These are phyloP conservation scores for Fusarium udum DNA, from an alignment of 2,329 filamentous ascomycete species.

Conservation along the genomic window DNA sequence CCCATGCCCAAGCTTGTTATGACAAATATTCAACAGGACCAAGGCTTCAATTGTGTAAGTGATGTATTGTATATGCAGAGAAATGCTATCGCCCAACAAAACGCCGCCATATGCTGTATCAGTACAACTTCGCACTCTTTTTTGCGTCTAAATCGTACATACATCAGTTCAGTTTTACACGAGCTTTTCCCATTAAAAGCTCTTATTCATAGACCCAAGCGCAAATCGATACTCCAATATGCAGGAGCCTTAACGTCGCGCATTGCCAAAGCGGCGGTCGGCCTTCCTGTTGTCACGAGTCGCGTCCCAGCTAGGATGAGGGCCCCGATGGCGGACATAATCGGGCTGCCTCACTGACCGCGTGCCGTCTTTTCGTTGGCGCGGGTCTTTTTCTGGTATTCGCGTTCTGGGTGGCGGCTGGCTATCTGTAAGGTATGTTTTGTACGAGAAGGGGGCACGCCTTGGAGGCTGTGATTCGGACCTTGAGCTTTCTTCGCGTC, in stretches of 20 bases:
- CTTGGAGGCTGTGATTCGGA: background rate
- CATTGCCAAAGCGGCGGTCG: background rate
- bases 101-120: conserved; percentile 13
- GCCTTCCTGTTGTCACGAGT: background rate
- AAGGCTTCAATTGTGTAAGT: background rate
- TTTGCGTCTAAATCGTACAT: conserved; percentile 17
- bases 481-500: background rate
- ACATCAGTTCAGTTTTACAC: conserved; percentile 10
- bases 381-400: background rate
- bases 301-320: background rate
- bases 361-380: background rate
- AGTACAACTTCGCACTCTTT: background rate
- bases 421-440: background rate
- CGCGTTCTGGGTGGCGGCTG: background rate
- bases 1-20: background rate
- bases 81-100: background rate
- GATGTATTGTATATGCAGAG: background rate
- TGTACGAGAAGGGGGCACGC: background rate
- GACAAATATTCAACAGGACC: background rate
- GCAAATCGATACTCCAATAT: background rate
- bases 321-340: background rate
- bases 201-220: background rate
- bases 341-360: background rate
- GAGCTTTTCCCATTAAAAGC: background rate
- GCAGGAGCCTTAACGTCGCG: background rate